These are phyloP conservation scores for Lactarius tabidus DNA, from an alignment of 768 basidiomycete genomes.

Conservation along the genomic window DNA sequence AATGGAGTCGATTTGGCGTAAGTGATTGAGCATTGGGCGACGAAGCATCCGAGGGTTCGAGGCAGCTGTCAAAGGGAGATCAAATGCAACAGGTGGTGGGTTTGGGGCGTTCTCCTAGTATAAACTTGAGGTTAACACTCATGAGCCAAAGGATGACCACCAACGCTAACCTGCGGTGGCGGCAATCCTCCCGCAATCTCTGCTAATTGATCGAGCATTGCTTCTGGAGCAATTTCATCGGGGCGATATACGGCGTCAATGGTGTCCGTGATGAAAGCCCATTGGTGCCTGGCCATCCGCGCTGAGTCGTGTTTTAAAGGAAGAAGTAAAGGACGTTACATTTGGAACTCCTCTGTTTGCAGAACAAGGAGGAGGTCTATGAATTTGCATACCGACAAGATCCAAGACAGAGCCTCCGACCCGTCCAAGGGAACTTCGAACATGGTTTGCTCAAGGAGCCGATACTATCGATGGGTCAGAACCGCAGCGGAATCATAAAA, in stretches of 20 bases:
- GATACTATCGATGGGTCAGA: conserved; percentile 51
- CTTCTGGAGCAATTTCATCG: conserved; percentile 76
- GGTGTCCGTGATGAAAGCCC: conserved; percentile 98
- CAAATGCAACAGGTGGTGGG: neutral
- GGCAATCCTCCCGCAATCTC: conserved; percentile 76
- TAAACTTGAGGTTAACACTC: neutral
- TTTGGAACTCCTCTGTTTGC: conserved; percentile 97
- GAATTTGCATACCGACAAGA: conserved; percentile 91
- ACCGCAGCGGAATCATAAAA: neutral
- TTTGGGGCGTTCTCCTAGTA: conserved; percentile 9
- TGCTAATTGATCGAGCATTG: conserved; percentile 87
- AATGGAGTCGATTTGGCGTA: conserved; percentile 79
- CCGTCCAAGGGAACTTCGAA: conserved; percentile 68
- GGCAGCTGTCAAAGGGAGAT: conserved; percentile 24
- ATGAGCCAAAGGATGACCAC: neutral
- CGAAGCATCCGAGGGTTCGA: conserved; percentile 52
- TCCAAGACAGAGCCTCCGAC: conserved; percentile 76
- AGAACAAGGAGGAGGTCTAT: conserved; percentile 88
- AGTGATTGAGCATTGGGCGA: conserved; percentile 61
- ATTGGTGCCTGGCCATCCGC: conserved; percentile 67
- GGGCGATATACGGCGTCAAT: conserved; percentile 91
- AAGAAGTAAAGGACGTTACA: conserved; percentile 45
- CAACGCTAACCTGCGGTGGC: conserved; percentile 32
- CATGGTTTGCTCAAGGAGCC: conserved; percentile 83
- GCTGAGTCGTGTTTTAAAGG: neutral